Base-by-base conservation (phyloP, 2,329 filamentous ascomycete species). In the Paecilomyces sp. region DNA sequence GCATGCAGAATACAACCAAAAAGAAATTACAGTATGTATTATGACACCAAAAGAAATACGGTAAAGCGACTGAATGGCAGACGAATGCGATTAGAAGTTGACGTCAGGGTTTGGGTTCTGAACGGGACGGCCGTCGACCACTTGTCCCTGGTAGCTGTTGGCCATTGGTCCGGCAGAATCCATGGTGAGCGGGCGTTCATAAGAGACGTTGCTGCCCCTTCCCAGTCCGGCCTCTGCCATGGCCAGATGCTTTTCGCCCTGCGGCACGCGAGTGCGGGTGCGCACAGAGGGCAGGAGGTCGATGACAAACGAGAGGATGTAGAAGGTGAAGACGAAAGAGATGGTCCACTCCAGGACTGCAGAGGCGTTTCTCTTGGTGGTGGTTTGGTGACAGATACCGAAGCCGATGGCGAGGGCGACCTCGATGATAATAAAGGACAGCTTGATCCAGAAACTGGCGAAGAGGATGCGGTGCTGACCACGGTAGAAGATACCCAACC, bases 391-490 rank as follows among this genome's bases (percentile, higher is more conserved):
- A 57, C 66, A 67, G 4, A 85, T 80, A 24, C 81, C 88, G 72
- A 97, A 97, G 53, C 82, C 86, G 63, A 81, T 75, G 0, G 78
- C 79, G 52, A 99, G 84, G 18, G 74, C 78, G 47, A 96, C 67
- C 73, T 97, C 92, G 67, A 93, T 70, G 59, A 97, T 69, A 71
- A 97, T 88, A 76, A 99, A 97, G 60, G 74, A 65, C 30, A 96
- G 82, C 77, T 99, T 99, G 71, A 94, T 81, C 84, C 87, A 92
- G 80, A 97, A 97, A 59, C 89, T 94, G 61, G 82, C 74, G 55
- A 87, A 84, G 11, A 99, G 83, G 64, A 94, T 78, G 58, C 82
- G 83, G 75, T 93, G 85, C 61, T 92, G 79, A 8, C 71, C 64
- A 63, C 88, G 88, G 79, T 92, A 90, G 72, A 88, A 88, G 57